Base-by-base conservation (phyloP, 176 grass and related monocot genomes). In the Triticum timopheevii region DNA sequence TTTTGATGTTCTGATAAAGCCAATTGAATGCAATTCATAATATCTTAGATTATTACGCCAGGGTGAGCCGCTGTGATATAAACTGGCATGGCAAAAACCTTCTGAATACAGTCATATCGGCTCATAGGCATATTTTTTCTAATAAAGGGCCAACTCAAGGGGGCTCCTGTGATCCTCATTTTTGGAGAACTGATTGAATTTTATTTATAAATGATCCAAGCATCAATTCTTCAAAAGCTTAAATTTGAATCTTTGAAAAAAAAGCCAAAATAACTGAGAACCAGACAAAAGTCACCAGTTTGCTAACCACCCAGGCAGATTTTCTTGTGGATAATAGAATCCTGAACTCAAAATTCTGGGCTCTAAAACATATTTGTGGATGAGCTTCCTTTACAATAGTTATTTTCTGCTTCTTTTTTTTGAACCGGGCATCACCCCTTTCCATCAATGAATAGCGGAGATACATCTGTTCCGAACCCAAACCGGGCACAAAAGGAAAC, bases 291-390 rank as follows among this genome's bases (percentile, higher is more conserved):
- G n/a, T 5, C 8, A 36, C 63, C 3, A 12, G n/a, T 67, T 67
- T 66, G 22, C 44, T 24, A 27, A 50, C 31, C 3, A 7, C 33
- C 16, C 42, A 54, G 31, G 22, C 30, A 54, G 31, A 22, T 76
- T 52, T 77, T 77, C 31, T 56, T 70, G 20, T 28, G 44, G 17
- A 23, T 24, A 69, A 82, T 82, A 28, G 20, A 69, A 69, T 54
- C 28, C 13, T 24, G 20, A 77, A 13, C 8, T 3, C 12, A 35
- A 42, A 42, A 54, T 54, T 69, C 13, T 1, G 7, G 31, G 13
- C 35, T 88, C 11, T 82, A 54, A 45, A 42, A 82, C 33, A 70
- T 82, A 45, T 61, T 31, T 77, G 34, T 83, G 86, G 19, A 45
- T 23, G 47, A 10, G 58, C 24, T 66, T 24, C 25, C 7, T 73